A percentile compares a stretch with the other conserved stretches of the same genome.
Conservation (phyloP, 2,329 filamentous ascomycete species). For the Fusarium oligoseptatum region DNA sequence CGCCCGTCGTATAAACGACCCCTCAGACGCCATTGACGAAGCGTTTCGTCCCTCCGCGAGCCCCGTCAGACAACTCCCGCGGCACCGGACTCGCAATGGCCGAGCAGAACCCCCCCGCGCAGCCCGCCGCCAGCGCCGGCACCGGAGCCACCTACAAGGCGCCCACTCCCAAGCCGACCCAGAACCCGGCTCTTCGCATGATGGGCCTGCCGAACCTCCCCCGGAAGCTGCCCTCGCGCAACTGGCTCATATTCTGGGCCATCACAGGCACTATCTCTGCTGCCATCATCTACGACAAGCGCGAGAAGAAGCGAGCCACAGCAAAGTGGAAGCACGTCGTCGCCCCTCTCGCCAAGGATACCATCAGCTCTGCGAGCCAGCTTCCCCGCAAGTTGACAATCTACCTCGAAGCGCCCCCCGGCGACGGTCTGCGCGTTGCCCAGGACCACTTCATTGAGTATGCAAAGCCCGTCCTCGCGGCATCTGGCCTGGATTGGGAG, state of each 20-base stretch:
- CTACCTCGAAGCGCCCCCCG: slow-evolving; percentile 87
- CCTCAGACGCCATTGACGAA: slow-evolving; percentile 4
- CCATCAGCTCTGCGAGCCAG: slow-evolving; percentile 74
- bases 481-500: slow-evolving; percentile 94
- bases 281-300: slow-evolving; percentile 90
- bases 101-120: slow-evolving; percentile 39
- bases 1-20: slow-evolving; percentile 19
- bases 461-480: slow-evolving; percentile 90
- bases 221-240: slow-evolving; percentile 89
- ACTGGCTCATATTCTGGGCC: slow-evolving; percentile 96
- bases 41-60: not conserved
- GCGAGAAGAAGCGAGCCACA: slow-evolving; percentile 87
- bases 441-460: slow-evolving; percentile 97
- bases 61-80: not conserved
- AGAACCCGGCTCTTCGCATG: slow-evolving; percentile 81
- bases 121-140: slow-evolving; percentile 45
- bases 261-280: slow-evolving; percentile 82
- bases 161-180: slow-evolving; percentile 58
- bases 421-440: slow-evolving; percentile 84
- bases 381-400: slow-evolving; percentile 89
- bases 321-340: slow-evolving; percentile 90
- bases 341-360: slow-evolving; percentile 83
- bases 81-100: slow-evolving; percentile 36
- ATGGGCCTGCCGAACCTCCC: slow-evolving; percentile 89
- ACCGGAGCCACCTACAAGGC: slow-evolving; percentile 46